Evolutionary conservation across 352 stramenopile genomes (phyloP).

Genomic region (Thraustotheca clavata): DNA sequence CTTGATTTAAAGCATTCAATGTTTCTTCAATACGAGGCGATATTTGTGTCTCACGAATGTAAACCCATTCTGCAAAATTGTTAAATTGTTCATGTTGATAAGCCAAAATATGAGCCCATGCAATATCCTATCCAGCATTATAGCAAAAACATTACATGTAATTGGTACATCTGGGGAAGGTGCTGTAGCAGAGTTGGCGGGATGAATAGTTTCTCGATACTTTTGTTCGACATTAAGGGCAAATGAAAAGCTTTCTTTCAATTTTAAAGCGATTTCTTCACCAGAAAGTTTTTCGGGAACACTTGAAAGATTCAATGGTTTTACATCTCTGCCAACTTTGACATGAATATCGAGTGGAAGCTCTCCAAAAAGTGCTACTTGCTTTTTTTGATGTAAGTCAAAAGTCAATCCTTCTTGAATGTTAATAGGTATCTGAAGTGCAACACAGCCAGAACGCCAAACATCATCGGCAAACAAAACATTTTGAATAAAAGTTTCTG

Average conservation of each 20-base stretch:
- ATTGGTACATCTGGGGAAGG: slow-evolving; percentile 16
- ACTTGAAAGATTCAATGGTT: slow-evolving; percentile 50
- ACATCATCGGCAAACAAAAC: background rate
- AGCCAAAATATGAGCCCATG: slow-evolving; percentile 72
- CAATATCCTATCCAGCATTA: slow-evolving; percentile 48
- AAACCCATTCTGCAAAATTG: slow-evolving; percentile 78
- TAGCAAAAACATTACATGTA: slow-evolving; percentile 19
- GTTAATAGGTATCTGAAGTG: slow-evolving; percentile 49
- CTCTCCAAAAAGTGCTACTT: slow-evolving; percentile 55
- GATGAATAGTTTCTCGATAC: slow-evolving; percentile 56
- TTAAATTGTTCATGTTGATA: slow-evolving; percentile 77
- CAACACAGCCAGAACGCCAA: slow-evolving; percentile 37
- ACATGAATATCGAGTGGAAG: slow-evolving; percentile 50
- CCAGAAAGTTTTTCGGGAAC: slow-evolving; percentile 28
- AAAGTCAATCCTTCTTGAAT: slow-evolving; percentile 33
- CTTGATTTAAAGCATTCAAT: slow-evolving; percentile 31
- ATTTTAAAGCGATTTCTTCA: slow-evolving; percentile 55
- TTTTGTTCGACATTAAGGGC: slow-evolving; percentile 74
- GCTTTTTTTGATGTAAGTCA: slow-evolving; percentile 26
- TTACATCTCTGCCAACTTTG: slow-evolving; percentile 31
- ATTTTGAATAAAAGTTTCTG: background rate
- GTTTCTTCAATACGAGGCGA: slow-evolving; percentile 48
- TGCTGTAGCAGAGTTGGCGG: slow-evolving; percentile 24
- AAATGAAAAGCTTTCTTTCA: slow-evolving; percentile 79
- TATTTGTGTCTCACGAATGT: slow-evolving; percentile 77